Evolutionary conservation across 768 basidiomycete species (phyloP).

Genomic region (Suillus hirtellus): DNA sequence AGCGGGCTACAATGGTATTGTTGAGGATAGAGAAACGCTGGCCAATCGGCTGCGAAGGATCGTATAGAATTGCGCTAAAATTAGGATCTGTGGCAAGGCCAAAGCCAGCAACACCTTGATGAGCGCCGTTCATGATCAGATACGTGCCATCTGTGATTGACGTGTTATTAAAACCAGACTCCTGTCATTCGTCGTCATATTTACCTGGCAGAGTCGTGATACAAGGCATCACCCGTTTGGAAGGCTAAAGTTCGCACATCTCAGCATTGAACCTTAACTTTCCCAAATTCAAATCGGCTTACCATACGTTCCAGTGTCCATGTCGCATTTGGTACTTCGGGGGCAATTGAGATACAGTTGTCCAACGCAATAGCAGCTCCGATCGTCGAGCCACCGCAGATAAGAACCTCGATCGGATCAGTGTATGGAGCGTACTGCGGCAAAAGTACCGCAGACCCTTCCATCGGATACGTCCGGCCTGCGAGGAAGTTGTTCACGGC

Average conservation of each 20-base stretch:
- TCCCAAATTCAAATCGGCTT: conserved; percentile 20
- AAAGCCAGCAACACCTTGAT: conserved; percentile 71
- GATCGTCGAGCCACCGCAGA: conserved; percentile 75
- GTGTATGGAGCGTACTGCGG: conserved; percentile 76
- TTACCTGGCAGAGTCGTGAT: conserved; percentile 62
- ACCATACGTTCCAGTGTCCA: conserved; percentile 85
- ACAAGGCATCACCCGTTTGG: conserved; percentile 74
- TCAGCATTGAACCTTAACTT: conserved; percentile 1
- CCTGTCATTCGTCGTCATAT: conserved; percentile 11
- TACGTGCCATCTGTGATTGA: conserved; percentile 54
- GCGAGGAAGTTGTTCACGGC: conserved; percentile 70
- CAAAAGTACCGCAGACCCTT: conserved; percentile 68
- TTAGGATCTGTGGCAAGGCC: conserved; percentile 68
- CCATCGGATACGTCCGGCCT: conserved; percentile 77
- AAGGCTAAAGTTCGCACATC: conserved; percentile 45
- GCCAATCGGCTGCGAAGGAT: conserved; percentile 57
- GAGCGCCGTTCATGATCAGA: conserved; percentile 76
- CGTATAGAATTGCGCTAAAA: conserved; percentile 64
- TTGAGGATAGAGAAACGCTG: conserved; percentile 67
- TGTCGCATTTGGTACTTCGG: conserved; percentile 58
- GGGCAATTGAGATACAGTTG: conserved; percentile 70
- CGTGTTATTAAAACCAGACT: neutral
- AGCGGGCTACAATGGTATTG: conserved; percentile 67
- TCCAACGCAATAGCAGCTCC: conserved; percentile 55
- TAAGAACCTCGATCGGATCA: conserved; percentile 62